Evolutionary conservation across 805 yeast genomes (phyloP).

Genomic region (Wickerhamiella galacta): DNA sequence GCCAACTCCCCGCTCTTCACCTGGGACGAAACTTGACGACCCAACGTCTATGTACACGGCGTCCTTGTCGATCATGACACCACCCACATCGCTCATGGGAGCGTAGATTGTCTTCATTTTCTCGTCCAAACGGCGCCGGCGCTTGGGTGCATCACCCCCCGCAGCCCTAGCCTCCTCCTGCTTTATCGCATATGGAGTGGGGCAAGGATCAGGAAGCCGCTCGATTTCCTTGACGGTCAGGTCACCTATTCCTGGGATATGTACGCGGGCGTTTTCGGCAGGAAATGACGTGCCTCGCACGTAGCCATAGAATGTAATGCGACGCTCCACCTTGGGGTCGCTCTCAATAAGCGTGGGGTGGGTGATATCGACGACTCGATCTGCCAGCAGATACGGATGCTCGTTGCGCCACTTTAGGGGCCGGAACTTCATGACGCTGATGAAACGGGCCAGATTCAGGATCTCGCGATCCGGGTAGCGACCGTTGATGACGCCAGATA

Average conservation of each 20-base stretch:
- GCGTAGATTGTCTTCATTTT: conserved; percentile 90
- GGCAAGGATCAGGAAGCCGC: conserved; percentile 95
- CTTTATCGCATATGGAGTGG: conserved; percentile 87
- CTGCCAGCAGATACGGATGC: conserved; percentile 86
- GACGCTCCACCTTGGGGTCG: conserved; percentile 73
- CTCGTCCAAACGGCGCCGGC: conserved; percentile 86
- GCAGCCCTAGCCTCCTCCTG: conserved; percentile 44
- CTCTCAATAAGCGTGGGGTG: conserved; percentile 71
- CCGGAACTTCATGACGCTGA: conserved; percentile 93
- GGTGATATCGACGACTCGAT: conserved; percentile 82
- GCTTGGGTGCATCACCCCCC: conserved; percentile 34
- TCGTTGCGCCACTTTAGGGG: conserved; percentile 99
- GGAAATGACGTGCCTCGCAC: conserved; percentile 85
- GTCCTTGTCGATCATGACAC: conserved; percentile 90
- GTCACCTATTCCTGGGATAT: conserved; percentile 94
- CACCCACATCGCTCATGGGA: conserved; percentile 99
- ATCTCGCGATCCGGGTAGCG: conserved; percentile 96
- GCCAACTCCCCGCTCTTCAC: conserved; percentile 65
- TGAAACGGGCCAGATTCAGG: conserved; percentile 75
- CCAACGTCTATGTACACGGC: conserved; percentile 90
- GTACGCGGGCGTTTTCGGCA: conserved; percentile 52
- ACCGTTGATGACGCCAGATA: conserved; percentile 92
- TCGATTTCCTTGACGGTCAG: conserved; percentile 59
- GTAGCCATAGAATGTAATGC: conserved; percentile 83
- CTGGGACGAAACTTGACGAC: conserved; percentile 34